phyloP scores from a whole-genome alignment of 139 green algal species.

The Yamagishiella unicocca region DNA sequence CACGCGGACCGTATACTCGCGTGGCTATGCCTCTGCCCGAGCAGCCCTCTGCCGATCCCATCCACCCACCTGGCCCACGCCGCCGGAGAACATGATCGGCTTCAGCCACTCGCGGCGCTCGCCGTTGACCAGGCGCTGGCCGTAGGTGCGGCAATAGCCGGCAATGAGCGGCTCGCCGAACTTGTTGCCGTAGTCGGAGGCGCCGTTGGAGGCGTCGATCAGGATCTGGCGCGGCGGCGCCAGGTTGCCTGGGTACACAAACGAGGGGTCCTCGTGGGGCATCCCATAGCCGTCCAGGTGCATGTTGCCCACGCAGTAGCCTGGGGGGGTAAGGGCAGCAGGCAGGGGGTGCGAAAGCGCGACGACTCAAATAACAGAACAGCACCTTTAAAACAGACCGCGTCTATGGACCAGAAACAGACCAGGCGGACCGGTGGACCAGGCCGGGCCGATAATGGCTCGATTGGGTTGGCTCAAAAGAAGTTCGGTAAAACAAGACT shows the following conservation, averaged over 20 bases:
- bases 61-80: constrained; percentile 44
- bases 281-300: constrained; percentile 69
- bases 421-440: no score
- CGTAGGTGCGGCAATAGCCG: constrained; percentile 96
- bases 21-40: no score
- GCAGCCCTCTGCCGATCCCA: no score
- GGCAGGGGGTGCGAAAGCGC: no score
- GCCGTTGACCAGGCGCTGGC: constrained; percentile 87
- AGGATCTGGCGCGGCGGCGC: constrained; percentile 94
- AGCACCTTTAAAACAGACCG: no score
- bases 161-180: constrained; percentile 98
- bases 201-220: constrained; percentile 98
- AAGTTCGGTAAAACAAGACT: no score
- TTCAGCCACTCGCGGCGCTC: constrained; percentile 98
- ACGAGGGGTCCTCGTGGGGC: constrained; percentile 66
- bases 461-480: no score
- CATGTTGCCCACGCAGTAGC: constrained; percentile 98
- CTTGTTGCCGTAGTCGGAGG: constrained; percentile 99
- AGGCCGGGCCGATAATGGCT: no score
- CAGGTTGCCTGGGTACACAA: constrained; percentile 85
- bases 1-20: no score
- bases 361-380: no score
- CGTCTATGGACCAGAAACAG: no score
- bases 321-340: constrained; percentile 46
- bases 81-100: constrained; percentile 97